Base-by-base conservation (phyloP, 768 basidiomycete species). In the Suillus luteus region DNA sequence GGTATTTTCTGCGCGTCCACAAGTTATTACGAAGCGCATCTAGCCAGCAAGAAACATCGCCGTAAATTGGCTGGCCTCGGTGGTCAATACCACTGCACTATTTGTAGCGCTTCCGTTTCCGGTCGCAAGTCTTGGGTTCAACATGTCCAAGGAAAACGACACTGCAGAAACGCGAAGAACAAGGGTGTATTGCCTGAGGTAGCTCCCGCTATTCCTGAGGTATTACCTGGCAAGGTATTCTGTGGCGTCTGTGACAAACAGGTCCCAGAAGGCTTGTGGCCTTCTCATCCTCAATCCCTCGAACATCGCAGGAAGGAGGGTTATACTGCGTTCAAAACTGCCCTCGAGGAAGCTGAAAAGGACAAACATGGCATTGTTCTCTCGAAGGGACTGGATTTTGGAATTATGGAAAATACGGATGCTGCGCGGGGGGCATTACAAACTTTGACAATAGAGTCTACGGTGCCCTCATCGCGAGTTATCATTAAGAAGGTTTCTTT, bases 301-400 rank as follows among this genome's bases (percentile, higher is more conserved):
- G 71, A 67, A 17, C 85, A 86, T 65, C 63, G 64, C 27, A 74
- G 72, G 37, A 78, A 77, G 31, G 78, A 80, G 66, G 67, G 62
- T 8, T 85, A 78, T 62, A 65, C 78, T 0, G 69, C 74, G 6
- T 82, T 82, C 64, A 75, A 77, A 48, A 72, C 77, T 1, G 82
- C 79, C 0, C 61, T 86, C 15, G 83, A 85, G 12, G 83, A 84
- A 48, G 82, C 85, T 0, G 82, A 85, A 59, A 79, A 78, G 48
- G 85, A 88, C 65, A 85, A 85, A 60, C 76, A 86, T 54, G 85
- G 83, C 1, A 72, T 87, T 10, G 67, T 70, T 0, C 71, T 89
- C 3, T 72, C 76, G 5, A 81, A 80, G 1, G 71, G 75, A 7
- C 70, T 84, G 14, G 80, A 89, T 67, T 83, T 88, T 59, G 85